Percentiles rank a stretch among this genome's conserved stretches.
Conservation (phyloP, 2,329 filamentous ascomycete species). For the Didymella sp. region DNA sequence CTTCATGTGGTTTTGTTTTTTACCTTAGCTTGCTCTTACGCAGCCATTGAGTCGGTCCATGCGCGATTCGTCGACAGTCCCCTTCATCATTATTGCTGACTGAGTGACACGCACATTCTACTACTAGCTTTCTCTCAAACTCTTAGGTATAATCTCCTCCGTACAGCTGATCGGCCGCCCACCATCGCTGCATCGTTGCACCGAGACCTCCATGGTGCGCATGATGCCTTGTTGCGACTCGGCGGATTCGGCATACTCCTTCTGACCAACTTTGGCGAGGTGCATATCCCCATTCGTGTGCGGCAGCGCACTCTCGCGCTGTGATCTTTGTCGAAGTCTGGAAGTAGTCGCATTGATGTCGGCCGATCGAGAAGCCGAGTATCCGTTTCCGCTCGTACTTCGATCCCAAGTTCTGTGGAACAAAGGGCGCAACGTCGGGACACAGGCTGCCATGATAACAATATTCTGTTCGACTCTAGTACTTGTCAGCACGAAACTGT, state of each 20-base stretch:
- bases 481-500: background rate
- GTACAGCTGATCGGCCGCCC: background rate
- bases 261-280: background rate
- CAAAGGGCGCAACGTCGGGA: slow-evolving; percentile 20
- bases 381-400: background rate
- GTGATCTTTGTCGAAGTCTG: background rate
- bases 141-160: background rate
- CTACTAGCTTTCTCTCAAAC: background rate
- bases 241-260: background rate
- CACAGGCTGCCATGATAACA: slow-evolving; percentile 21
- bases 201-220: background rate
- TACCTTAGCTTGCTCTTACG: no score
- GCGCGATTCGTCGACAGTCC: no score
- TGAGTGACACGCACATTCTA: background rate
- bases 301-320: background rate
- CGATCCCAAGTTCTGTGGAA: slow-evolving; percentile 14
- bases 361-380: background rate
- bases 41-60: no score
- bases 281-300: background rate
- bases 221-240: slow-evolving; percentile 10
- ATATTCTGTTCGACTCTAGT: slow-evolving; percentile 19
- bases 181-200: background rate
- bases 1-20: no score
- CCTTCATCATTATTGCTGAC: no score
- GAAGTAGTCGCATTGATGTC: background rate